These are phyloP conservation scores for Breynia disticha DNA, from an alignment of 441 rosid species.

Conservation along the genomic window DNA sequence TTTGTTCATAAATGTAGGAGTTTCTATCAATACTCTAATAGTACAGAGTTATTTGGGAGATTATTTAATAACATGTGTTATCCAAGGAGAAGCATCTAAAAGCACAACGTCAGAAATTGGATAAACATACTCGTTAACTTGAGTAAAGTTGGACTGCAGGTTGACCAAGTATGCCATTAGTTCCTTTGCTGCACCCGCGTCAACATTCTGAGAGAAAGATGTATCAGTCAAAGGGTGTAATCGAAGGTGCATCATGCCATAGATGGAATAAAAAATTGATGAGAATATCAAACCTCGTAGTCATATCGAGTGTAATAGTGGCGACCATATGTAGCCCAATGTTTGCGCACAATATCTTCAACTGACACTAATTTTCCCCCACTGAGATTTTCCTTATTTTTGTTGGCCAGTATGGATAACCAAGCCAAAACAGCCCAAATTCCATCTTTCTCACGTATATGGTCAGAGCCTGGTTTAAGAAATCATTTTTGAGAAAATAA, in stretches of 20 bases:
- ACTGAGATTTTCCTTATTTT: conserved; percentile 55
- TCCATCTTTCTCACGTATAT: conserved; percentile 95
- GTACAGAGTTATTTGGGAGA: too few relatives aligned
- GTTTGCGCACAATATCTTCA: conserved; percentile 86
- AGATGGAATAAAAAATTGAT: not conserved
- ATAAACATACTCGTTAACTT: conserved; percentile 72
- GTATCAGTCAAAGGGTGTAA: conserved; percentile 17
- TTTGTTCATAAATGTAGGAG: too few relatives aligned
- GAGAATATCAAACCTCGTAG: conserved; percentile 53
- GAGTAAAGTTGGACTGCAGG: conserved; percentile 65
- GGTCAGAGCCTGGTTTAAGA: conserved; percentile 71
- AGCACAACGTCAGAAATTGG: too few relatives aligned
- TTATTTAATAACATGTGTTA: too few relatives aligned
- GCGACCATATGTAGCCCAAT: conserved; percentile 89
- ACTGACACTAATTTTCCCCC: conserved; percentile 76
- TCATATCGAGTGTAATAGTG: conserved; percentile 96
- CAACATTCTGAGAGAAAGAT: conserved; percentile 64
- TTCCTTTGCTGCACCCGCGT: conserved; percentile 82
- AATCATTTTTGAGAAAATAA: conserved; percentile 11
- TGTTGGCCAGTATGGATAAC: conserved; percentile 84
- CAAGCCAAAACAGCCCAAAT: conserved; percentile 99
- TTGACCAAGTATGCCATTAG: conserved; percentile 78
- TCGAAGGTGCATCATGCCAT: conserved; percentile 5
- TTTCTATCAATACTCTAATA: too few relatives aligned
- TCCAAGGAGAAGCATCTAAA: too few relatives aligned